Percentiles rank a stretch among this genome's conserved stretches.
Evolutionary conservation across 1,284 basidiomycete species (phyloP).

Genomic region (Chalciporus sp.): DNA sequence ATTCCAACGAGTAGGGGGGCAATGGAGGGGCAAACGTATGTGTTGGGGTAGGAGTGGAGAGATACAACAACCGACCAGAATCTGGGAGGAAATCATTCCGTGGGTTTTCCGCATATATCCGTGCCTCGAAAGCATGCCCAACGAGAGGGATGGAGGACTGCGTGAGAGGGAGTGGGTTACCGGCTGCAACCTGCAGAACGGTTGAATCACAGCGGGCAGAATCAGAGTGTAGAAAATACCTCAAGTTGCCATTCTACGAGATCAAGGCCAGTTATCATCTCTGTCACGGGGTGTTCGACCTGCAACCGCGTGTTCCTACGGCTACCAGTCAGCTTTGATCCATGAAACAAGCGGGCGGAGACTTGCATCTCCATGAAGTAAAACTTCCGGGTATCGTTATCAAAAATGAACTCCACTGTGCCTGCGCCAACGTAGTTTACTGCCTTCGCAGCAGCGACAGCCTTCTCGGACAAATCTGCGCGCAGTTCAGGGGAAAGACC

Average conservation of each 20-base stretch:
- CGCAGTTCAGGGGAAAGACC: slow-evolving; percentile 78
- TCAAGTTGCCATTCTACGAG: slow-evolving; percentile 95
- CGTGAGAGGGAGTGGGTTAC: slow-evolving; percentile 78
- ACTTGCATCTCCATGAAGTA: slow-evolving; percentile 93
- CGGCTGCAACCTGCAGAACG: slow-evolving; percentile 71
- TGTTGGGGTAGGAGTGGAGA: slow-evolving; percentile 75
- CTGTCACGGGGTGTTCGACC: slow-evolving; percentile 94
- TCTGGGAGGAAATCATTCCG: slow-evolving; percentile 92
- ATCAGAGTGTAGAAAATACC: slow-evolving; percentile 40
- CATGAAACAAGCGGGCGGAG: background rate
- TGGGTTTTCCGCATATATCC: slow-evolving; percentile 98
- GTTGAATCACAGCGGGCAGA: slow-evolving; percentile 1
- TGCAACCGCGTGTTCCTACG: slow-evolving; percentile 89
- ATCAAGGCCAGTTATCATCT: slow-evolving; percentile 93
- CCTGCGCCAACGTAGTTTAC: slow-evolving; percentile 91
- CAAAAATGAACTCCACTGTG: slow-evolving; percentile 93
- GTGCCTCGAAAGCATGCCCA: slow-evolving; percentile 93
- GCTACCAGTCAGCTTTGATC: slow-evolving; percentile 2
- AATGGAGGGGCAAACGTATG: slow-evolving; percentile 57
- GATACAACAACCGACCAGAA: slow-evolving; percentile 80
- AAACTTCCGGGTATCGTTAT: slow-evolving; percentile 82
- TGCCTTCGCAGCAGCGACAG: slow-evolving; percentile 88
- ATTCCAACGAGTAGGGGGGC: slow-evolving; percentile 23
- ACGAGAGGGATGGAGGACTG: slow-evolving; percentile 82
- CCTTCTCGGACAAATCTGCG: slow-evolving; percentile 82